phyloP scores from a whole-genome alignment of 345 rosid genomes.

The Gossypium australe region DNA sequence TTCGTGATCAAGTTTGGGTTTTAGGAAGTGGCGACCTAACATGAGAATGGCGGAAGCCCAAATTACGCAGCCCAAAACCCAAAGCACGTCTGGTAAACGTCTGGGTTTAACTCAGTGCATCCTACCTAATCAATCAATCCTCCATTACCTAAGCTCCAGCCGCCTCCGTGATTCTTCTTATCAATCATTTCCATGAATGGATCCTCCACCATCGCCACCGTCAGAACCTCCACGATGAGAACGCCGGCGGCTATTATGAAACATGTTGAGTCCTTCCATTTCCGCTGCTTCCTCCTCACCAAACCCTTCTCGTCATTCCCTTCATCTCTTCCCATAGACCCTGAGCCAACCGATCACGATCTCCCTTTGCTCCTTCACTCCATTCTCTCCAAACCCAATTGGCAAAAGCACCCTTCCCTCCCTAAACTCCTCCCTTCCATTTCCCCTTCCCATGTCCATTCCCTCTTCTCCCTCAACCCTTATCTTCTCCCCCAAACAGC shows the following conservation, averaged over 20 bases:
- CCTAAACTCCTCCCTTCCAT: slow-evolving; percentile 25
- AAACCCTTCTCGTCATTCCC: slow-evolving; percentile 10
- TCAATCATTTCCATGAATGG: neutral
- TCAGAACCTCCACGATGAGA: slow-evolving; percentile 27
- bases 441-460: slow-evolving; percentile 38
- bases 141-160: neutral
- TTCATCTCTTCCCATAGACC: slow-evolving; percentile 17
- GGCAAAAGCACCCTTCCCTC: slow-evolving; percentile 45
- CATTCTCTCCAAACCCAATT: slow-evolving; percentile 37
- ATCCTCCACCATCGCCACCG: slow-evolving; percentile 3
- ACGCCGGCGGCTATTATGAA: slow-evolving; percentile 12
- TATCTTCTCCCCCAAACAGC: slow-evolving; percentile 33
- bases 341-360: slow-evolving; percentile 21
- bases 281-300: neutral
- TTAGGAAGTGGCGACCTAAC: too few species aligned
- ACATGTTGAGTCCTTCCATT: slow-evolving; percentile 17
- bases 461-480: slow-evolving; percentile 28
- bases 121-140: neutral
- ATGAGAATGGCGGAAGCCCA: neutral
- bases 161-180: neutral
- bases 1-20: too few species aligned
- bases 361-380: slow-evolving; percentile 33
- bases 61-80: neutral
- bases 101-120: neutral
- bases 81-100: neutral